Evolutionary conservation across 2,329 filamentous ascomycete genomes (phyloP).

Genomic region (Diaporthe humulicola): DNA sequence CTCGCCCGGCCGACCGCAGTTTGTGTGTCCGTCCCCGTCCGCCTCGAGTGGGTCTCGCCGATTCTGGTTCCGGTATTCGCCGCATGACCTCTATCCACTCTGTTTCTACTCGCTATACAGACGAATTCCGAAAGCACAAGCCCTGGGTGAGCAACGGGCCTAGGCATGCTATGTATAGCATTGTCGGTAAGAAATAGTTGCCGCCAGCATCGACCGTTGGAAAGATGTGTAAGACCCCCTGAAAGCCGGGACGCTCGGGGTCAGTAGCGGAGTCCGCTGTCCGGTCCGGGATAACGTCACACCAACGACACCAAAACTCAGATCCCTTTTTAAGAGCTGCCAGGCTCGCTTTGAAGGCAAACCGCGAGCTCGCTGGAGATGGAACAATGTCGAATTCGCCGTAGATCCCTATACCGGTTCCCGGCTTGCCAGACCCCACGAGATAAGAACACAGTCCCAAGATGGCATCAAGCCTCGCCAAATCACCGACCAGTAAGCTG

Average conservation of each 20-base stretch:
- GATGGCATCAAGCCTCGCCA: conserved; percentile 24
- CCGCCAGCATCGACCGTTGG: not conserved
- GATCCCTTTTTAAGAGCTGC: conserved; percentile 3
- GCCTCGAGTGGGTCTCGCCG: conserved; percentile 7
- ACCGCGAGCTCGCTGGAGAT: not conserved
- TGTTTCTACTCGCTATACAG: not conserved
- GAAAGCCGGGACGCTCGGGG: conserved; percentile 13
- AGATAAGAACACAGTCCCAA: not conserved
- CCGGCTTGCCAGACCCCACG: not conserved
- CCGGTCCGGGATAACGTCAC: conserved; percentile 30
- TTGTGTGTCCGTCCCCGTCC: conserved; percentile 18
- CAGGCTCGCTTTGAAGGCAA: not conserved
- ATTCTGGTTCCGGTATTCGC: conserved; percentile 23
- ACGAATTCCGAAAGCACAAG: not conserved
- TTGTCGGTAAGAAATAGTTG: not conserved
- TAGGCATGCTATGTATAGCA: not conserved
- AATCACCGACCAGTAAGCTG: conserved; percentile 9
- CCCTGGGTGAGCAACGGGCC: not conserved
- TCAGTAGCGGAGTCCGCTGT: conserved; percentile 14
- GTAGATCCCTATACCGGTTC: conserved; percentile 2
- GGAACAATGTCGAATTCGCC: not conserved
- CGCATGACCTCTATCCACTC: not conserved
- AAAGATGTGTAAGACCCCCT: not conserved
- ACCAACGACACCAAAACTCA: conserved; percentile 22
- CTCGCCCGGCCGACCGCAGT: not conserved